phyloP scores from a whole-genome alignment of 257 asterid species.

The Rauvolfia tetraphylla region DNA sequence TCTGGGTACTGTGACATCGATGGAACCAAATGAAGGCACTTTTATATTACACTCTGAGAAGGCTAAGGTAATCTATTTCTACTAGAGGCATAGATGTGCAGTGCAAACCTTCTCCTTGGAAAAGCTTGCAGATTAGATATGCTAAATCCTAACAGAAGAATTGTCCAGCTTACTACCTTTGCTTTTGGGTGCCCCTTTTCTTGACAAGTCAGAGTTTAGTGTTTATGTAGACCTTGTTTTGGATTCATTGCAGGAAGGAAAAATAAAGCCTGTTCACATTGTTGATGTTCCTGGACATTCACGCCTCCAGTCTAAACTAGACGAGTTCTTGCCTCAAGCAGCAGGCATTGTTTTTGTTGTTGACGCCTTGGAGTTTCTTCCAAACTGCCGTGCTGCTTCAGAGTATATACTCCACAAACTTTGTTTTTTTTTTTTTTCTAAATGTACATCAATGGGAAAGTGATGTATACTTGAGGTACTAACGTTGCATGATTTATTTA shows the following conservation, averaged over 20 bases:
- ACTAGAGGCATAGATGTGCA: conserved; percentile 6
- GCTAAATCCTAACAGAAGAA: neutral
- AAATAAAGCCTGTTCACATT: conserved; percentile 58
- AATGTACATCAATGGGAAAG: neutral
- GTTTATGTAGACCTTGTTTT: conserved; percentile 16
- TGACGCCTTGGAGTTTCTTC: conserved; percentile 30
- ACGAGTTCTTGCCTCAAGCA: conserved; percentile 72
- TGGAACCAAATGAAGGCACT: conserved; percentile 80
- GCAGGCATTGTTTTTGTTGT: conserved; percentile 55
- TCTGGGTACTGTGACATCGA: conserved; percentile 84
- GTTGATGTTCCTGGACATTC: conserved; percentile 95
- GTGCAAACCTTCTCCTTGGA: neutral
- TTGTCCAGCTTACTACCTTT: neutral
- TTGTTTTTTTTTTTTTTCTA: neutral
- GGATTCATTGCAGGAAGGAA: conserved; percentile 48
- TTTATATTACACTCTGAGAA: conserved; percentile 63
- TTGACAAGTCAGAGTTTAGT: neutral
- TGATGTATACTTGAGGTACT: neutral
- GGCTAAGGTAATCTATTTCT: conserved; percentile 45
- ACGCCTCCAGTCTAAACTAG: conserved; percentile 71
- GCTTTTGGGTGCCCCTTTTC: neutral
- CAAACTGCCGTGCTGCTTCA: conserved; percentile 71
- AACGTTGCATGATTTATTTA: conserved; percentile 8
- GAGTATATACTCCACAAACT: conserved; percentile 43
- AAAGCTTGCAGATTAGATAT: neutral